phyloP scores from a whole-genome alignment of 2,329 filamentous ascomycete genomes.

The Hypoxylon sp. region DNA sequence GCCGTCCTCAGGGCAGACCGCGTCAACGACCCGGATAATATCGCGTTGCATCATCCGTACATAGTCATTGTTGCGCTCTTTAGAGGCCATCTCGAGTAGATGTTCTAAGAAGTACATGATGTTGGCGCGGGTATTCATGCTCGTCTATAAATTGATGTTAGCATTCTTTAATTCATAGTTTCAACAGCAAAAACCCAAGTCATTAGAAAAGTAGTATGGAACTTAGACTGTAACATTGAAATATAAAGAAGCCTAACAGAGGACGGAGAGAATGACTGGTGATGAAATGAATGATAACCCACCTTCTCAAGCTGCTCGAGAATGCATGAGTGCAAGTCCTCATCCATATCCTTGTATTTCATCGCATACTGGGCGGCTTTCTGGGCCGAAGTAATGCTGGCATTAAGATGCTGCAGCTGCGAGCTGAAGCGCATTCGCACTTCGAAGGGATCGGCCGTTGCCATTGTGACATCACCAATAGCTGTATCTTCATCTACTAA shows the following conservation, averaged over 20 bases:
- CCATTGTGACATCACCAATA: slow-evolving; percentile 59
- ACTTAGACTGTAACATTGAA: background rate
- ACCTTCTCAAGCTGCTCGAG: slow-evolving; percentile 93
- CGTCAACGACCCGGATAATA: slow-evolving; percentile 91
- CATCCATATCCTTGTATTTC: slow-evolving; percentile 93
- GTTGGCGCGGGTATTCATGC: slow-evolving; percentile 97
- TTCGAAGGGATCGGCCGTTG: slow-evolving; percentile 89
- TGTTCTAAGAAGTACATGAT: slow-evolving; percentile 99
- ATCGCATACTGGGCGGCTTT: slow-evolving; percentile 96
- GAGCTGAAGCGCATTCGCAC: slow-evolving; percentile 97
- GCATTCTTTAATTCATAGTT: slow-evolving; percentile 8
- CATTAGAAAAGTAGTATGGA: background rate
- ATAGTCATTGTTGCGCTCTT: slow-evolving; percentile 83
- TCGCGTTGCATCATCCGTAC: slow-evolving; percentile 96
- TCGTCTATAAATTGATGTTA: slow-evolving; percentile 70
- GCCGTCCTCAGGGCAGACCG: slow-evolving; percentile 88
- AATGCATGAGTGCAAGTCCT: slow-evolving; percentile 97
- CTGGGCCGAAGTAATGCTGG: slow-evolving; percentile 87
- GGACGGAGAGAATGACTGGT: background rate
- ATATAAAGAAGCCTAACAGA: background rate
- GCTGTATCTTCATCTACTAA: background rate
- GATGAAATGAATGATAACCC: slow-evolving; percentile 48
- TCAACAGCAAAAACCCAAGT: background rate
- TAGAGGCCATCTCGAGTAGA: slow-evolving; percentile 87
- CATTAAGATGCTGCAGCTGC: slow-evolving; percentile 91